phyloP scores from a whole-genome alignment of 768 basidiomycete species.

The Phanerochaete sordida region DNA sequence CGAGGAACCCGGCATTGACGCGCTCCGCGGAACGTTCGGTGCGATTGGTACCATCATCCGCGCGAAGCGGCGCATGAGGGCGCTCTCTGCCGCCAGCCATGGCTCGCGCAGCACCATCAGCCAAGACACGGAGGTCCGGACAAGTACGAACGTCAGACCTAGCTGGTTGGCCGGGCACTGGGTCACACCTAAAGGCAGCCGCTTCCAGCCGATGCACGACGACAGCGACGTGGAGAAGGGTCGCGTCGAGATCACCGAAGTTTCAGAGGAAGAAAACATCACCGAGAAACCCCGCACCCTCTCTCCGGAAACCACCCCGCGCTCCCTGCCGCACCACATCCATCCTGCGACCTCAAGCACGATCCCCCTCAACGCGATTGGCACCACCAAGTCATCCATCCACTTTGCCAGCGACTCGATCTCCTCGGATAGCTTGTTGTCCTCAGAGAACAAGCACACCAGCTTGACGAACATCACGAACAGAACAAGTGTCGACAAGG shows the following conservation, averaged over 20 bases:
- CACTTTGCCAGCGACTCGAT: neutral
- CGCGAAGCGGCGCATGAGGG: conserved; percentile 32
- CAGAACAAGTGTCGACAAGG: neutral
- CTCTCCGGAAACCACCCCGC: neutral
- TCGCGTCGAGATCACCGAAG: conserved; percentile 4
- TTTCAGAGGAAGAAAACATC: neutral
- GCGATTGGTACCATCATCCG: conserved; percentile 85
- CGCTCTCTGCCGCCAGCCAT: conserved; percentile 18
- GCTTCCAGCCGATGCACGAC: conserved; percentile 10
- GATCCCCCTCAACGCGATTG: neutral
- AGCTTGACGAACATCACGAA: neutral
- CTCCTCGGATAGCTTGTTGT: neutral
- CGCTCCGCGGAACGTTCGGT: conserved; percentile 84
- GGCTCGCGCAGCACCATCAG: neutral
- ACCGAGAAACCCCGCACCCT: neutral
- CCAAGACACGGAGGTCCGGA: neutral
- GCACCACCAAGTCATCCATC: neutral
- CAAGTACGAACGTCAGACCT: neutral
- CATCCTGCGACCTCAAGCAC: neutral
- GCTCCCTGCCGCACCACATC: neutral
- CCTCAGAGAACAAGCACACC: neutral
- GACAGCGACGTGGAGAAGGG: conserved; percentile 8
- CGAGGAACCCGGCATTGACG: conserved; percentile 89
- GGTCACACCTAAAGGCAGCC: conserved; percentile 5
- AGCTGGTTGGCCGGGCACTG: conserved; percentile 9